Base-by-base conservation (phyloP, 371 early-diverging fungal species). In the Rhizopus delemar region DNA sequence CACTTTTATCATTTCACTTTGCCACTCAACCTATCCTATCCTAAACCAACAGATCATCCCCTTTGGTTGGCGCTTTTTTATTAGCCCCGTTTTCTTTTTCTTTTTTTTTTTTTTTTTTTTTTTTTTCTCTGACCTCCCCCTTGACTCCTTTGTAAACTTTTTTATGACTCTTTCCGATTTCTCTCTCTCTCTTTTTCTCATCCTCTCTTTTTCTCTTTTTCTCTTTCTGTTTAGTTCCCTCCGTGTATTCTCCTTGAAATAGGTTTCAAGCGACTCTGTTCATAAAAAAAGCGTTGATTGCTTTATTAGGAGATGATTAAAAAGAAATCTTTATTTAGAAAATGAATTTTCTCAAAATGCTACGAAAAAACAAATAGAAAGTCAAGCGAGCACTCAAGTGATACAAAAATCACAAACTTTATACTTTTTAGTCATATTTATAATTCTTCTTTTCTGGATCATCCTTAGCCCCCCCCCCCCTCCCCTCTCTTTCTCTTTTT, bases 361-460 rank as follows among this genome's bases (percentile, higher is more conserved):
- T 38, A 38, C 39, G 13, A 38, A 38, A 38, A 38, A 38, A 38
- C 39, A 38, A 11, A 38, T 11, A 38, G 8, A 38, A 38, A 38
- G 13, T 8, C 39, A 13, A 38, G 39, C 8, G 39, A 38, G 39
- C 11, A 13, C 39, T 38, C 39, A 38, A 38, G 39, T 38, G 39
- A 38, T 38, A 38, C 22, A 22, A 22, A 22, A 38, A 13, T 13
- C 39, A 38, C 8, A 38, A 38, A 38, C 11, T 11, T 8, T 11
- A 38, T 13, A 38, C 39, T 11, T 13, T 13, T 38, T 38, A 13
- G 39, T 38, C 39, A 11, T 38, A 38, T 38, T 38, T 13, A 38
- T 38, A 51, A 51, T 51, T 22, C 22, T 22, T 22, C 51, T 33
- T 34, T 33, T 33, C 33, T 51, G 33, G 31, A 51, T 51, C 51